A percentile compares a stretch with the other conserved stretches of the same genome.
Conservation (phyloP, 768 basidiomycete species). For the Mycena crocata region DNA sequence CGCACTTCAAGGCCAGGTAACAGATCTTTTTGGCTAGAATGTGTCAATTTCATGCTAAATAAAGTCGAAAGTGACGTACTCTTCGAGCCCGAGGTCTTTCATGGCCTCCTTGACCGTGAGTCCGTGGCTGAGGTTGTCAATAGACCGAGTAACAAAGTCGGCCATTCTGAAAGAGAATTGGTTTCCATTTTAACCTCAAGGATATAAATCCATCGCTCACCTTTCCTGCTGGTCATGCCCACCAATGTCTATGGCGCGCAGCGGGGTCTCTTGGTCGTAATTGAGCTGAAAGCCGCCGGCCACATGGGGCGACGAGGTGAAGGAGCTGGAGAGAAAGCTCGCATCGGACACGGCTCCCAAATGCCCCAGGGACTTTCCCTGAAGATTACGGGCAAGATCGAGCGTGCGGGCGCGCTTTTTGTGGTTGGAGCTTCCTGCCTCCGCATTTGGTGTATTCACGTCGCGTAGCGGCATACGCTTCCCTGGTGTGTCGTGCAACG, state of each 20-base stretch:
- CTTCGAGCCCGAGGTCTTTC: conserved; percentile 61
- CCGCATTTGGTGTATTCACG: conserved; percentile 12
- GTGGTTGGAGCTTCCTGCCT: conserved; percentile 25
- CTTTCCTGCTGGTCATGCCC: conserved; percentile 67
- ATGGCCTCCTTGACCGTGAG: conserved; percentile 64
- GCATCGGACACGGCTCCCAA: conserved; percentile 28
- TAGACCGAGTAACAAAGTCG: conserved; percentile 70
- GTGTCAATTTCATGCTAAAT: neutral
- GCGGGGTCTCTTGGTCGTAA: conserved; percentile 62
- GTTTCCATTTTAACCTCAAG: neutral
- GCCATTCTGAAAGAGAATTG: conserved; percentile 56
- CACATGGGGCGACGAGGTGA: conserved; percentile 23
- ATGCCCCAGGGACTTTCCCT: conserved; percentile 8
- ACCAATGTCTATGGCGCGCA: conserved; percentile 65
- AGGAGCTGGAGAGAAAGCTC: conserved; percentile 35
- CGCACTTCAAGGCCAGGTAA: conserved; percentile 78
- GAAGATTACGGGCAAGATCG: conserved; percentile 25
- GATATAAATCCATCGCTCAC: conserved; percentile 40
- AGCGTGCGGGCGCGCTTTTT: conserved; percentile 21
- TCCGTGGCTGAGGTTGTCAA: conserved; percentile 67
- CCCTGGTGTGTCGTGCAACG: neutral
- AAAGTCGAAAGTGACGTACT: conserved; percentile 49
- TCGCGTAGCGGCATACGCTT: conserved; percentile 5
- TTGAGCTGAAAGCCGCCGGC: conserved; percentile 56
- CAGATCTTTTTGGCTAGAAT: conserved; percentile 59